Base-by-base conservation (phyloP, 371 early-diverging fungal genomes). In the Syncephalastrum contaminatum region DNA sequence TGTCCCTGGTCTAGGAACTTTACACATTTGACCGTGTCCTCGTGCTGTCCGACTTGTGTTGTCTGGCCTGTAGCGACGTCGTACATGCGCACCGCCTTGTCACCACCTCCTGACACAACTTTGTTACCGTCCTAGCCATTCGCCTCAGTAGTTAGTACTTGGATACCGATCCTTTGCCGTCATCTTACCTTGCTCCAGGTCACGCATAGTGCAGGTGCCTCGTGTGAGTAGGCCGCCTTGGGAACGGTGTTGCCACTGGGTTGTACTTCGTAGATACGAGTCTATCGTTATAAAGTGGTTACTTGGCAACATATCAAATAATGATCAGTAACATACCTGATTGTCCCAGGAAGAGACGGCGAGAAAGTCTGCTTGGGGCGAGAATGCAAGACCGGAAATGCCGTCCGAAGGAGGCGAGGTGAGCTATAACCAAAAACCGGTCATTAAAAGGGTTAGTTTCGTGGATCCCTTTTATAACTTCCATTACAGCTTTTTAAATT, bases 281-380 rank as follows among this genome's bases (percentile, higher is more conserved):
- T 94, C 94, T 95, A 72, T 18, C n/a, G 27, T 16, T 12, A 13
- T 30, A 30, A 5, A 30, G 25, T 24, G 25, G 25, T 25, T 25
- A 25, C 25, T 4, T 25, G 3, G 1, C 25, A 25, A 7, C 25
- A 25, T n/a, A n/a, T n/a, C 25, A 25, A 3, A 25, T 5, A 7
- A 25, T 7, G 0, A 16, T 18, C 19, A 8, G n/a, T 51, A 25
- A n/a, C 63, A 43, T 77, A 90, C 94, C 67, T 87, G 84, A 67
- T 88, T 88, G 71, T 95, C 94, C 94, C 96, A 96, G 2, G 92
- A 91, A 4, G 88, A 75, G 0, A 88, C 93, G 1, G 94, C 88
- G 21, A 96, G 74, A 36, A 79, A 85, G 63, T 96, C 89, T 6
- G 88, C 88, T 46, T 73, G 72, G 1, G 93, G 87, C 24, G 83